Percentiles rank a stretch among this genome's conserved stretches.
These are phyloP conservation scores for Trametes versicolor DNA, from an alignment of 1,284 basidiomycete genomes.

Conservation along the genomic window DNA sequence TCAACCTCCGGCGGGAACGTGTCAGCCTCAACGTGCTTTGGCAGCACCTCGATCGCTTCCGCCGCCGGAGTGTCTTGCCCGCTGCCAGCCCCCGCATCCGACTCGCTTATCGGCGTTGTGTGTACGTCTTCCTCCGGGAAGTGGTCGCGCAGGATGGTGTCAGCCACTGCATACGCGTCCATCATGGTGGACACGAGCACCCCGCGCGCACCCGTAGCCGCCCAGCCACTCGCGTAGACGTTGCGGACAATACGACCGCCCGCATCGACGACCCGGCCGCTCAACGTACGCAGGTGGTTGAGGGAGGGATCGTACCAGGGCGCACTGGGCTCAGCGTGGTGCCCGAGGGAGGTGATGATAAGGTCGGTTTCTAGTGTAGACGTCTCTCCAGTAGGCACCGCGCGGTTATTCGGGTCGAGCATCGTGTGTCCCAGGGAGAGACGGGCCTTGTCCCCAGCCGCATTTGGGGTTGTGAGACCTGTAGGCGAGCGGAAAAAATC, in stretches of 20 bases:
- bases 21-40: constrained; percentile 59
- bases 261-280: constrained; percentile 61
- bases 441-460: constrained; percentile 40
- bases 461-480: constrained; percentile 51
- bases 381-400: constrained; percentile 68
- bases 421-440: constrained; percentile 68
- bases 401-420: constrained; percentile 63
- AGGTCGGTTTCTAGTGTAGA: constrained; percentile 73
- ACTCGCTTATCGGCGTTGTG: constrained; percentile 28
- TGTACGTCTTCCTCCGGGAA: constrained; percentile 37
- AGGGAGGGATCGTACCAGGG: constrained; percentile 63
- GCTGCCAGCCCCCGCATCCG: constrained; percentile 24
- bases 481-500: constrained; percentile 83
- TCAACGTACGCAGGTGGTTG: constrained; percentile 62
- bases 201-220: constrained; percentile 90
- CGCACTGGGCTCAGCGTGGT: constrained; percentile 72
- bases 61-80: constrained; percentile 10
- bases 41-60: constrained; percentile 47
- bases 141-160: constrained; percentile 72
- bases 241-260: constrained; percentile 59
- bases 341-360: constrained; percentile 91
- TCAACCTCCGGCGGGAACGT: constrained; percentile 61
- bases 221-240: constrained; percentile 96
- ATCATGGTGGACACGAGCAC: constrained; percentile 96
- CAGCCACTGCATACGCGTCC: constrained; percentile 86